These are phyloP conservation scores for Dactylellina drechsleri DNA, from an alignment of 2,329 filamentous ascomycete species.

Conservation along the genomic window DNA sequence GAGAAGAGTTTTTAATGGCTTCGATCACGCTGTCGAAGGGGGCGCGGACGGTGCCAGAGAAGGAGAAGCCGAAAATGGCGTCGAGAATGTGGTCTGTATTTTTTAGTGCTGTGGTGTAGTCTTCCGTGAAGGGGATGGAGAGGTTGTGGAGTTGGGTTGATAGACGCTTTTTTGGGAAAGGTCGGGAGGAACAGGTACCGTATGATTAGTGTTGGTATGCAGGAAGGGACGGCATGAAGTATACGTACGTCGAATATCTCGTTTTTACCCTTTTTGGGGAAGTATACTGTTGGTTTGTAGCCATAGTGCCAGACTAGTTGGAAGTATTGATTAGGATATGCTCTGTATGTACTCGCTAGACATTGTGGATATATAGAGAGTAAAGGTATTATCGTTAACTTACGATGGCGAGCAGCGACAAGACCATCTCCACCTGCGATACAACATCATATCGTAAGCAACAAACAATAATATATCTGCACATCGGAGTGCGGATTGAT, in stretches of 20 bases:
- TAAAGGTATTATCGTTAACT: conserved; percentile 4
- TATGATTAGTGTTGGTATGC: neutral
- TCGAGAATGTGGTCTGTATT: conserved; percentile 85
- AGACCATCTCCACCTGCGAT: conserved; percentile 85
- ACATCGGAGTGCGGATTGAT: too few relatives aligned
- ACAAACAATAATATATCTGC: too few relatives aligned
- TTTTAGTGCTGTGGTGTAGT: conserved; percentile 75
- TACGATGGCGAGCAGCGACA: conserved; percentile 84
- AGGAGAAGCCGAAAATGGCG: conserved; percentile 95
- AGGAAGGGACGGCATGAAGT: neutral
- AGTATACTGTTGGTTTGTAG: conserved; percentile 88
- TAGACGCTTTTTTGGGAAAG: conserved; percentile 70
- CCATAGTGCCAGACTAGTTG: conserved; percentile 76
- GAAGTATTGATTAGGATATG: neutral
- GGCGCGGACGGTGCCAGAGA: conserved; percentile 89
- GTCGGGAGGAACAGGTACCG: neutral
- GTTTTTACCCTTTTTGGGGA: conserved; percentile 89
- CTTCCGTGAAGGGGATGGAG: conserved; percentile 81
- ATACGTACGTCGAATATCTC: conserved; percentile 79
- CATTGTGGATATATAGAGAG: neutral
- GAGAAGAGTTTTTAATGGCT: conserved; percentile 75
- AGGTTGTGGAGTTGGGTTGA: conserved; percentile 85
- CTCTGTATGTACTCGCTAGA: neutral
- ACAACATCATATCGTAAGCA: neutral
- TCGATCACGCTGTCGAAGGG: conserved; percentile 86